These are phyloP conservation scores for Aaosphaeria arxii DNA, from an alignment of 2,329 filamentous ascomycete species.

Conservation along the genomic window DNA sequence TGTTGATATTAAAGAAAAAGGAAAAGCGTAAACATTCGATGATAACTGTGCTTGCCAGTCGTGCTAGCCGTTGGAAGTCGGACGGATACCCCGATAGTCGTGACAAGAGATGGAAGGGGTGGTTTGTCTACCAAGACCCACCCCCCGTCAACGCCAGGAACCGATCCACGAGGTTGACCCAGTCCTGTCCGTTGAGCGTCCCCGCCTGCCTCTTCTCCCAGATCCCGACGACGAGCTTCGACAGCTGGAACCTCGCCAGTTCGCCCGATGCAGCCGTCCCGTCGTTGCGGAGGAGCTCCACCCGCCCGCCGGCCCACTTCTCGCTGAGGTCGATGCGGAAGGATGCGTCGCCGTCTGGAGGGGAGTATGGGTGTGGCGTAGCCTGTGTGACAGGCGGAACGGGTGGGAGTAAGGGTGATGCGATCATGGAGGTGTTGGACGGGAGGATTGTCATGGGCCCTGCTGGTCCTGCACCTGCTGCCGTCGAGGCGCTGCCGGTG, in stretches of 20 bases:
- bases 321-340: conserved; percentile 38
- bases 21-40: no score
- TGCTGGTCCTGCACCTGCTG: conserved; percentile 8
- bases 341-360: conserved; percentile 36
- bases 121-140: neutral
- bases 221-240: conserved; percentile 19
- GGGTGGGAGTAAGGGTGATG: neutral
- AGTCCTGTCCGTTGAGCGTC: conserved; percentile 30
- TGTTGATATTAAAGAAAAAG: no score
- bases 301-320: conserved; percentile 28
- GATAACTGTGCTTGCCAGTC: no score
- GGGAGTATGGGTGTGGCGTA: conserved; percentile 12
- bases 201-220: conserved; percentile 34
- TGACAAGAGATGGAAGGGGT: no score
- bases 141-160: conserved; percentile 30
- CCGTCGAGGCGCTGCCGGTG: neutral
- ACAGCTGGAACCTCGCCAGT: conserved; percentile 17
- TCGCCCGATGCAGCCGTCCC: conserved; percentile 29
- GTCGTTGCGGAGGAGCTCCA: conserved; percentile 32
- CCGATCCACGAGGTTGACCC: conserved; percentile 32
- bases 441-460: neutral
- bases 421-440: no score
- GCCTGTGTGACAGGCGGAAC: conserved; percentile 7
- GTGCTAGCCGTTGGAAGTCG: no score
- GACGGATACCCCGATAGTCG: no score